Conservation (phyloP, 2,329 filamentous ascomycete genomes). For the Fonsecaea erecta region DNA sequence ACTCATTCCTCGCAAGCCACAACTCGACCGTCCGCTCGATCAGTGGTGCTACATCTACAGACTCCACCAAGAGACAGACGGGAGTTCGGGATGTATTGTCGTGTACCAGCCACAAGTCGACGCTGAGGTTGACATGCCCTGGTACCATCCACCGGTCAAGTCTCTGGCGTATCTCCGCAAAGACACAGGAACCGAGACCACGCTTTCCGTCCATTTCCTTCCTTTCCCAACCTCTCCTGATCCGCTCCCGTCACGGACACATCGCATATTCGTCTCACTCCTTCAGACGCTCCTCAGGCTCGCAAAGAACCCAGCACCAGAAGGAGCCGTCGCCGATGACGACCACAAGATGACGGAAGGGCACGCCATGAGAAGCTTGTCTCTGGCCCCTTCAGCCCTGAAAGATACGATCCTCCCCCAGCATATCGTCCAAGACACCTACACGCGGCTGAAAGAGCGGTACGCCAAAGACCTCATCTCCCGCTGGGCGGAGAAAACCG, state of each 20-base stretch:
- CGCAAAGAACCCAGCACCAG: constrained; percentile 30
- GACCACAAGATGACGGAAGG: constrained; percentile 68
- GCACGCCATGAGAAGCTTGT: constrained; percentile 67
- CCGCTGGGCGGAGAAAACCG: constrained; percentile 84
- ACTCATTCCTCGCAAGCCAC: constrained; percentile 80
- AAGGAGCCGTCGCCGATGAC: background rate
- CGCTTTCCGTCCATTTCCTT: constrained; percentile 57
- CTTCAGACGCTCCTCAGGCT: constrained; percentile 47
- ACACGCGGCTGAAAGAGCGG: constrained; percentile 75
- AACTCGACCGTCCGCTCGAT: constrained; percentile 73
- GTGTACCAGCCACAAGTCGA: constrained; percentile 77
- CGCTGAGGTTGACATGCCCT: constrained; percentile 69
- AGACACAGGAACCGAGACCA: constrained; percentile 36
- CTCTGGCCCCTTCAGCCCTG: constrained; percentile 77
- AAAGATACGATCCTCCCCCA: constrained; percentile 83
- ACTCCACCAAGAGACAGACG: constrained; percentile 19
- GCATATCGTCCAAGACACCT: constrained; percentile 78
- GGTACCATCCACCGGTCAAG: constrained; percentile 81
- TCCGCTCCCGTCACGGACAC: constrained; percentile 45
- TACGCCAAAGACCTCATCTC: constrained; percentile 74
- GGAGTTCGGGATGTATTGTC: constrained; percentile 54
- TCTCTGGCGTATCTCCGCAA: constrained; percentile 71
- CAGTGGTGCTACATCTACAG: constrained; percentile 80
- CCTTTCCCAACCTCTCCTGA: constrained; percentile 49
- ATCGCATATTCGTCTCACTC: constrained; percentile 46